Base-by-base conservation (phyloP, 768 basidiomycete species). In the Trametes elegans region DNA sequence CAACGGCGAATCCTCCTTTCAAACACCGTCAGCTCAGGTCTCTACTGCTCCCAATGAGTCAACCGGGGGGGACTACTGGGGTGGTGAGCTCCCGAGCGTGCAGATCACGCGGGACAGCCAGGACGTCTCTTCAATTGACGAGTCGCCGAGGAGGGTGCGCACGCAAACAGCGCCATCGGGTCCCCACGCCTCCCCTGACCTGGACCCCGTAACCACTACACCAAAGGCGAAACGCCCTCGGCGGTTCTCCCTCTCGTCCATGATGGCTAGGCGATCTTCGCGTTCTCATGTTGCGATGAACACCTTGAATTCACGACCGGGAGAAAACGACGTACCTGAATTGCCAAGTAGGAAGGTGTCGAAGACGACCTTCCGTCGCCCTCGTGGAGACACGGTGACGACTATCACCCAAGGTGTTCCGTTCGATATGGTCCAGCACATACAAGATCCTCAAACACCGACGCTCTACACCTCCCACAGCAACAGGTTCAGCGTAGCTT, bases 241-340 rank as follows among this genome's bases (percentile, higher is more conserved):
- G 5, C 55, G 67, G n/a, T 68, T 66, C 52, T 68, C 67, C 9
- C 49, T 66, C 1, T 63, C 67, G 9, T 67, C 66, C 7, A 58
- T 60, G 13, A 56, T 66, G 23, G 62, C 60, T 0, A 59, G 51
- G 39, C 57, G 63, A 32, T 57, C 63, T 1, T 47, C 52, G 7
- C 64, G 65, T 23, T 36, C 56, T 9, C 49, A 57, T 11, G 58
- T 58, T 13, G 36, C 56, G 21, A 49, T 54, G 19, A 31, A 28
- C 13, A 44, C 44, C 13, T 32, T 39, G 24, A 32, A 51, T 9
- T n/a, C n/a, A n/a, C n/a, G n/a, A n/a, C n/a, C n/a, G n/a, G n/a
- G n/a, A n/a, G n/a, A n/a, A n/a, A n/a, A n/a, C n/a, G n/a, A n/a
- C n/a, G n/a, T n/a, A n/a, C n/a, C n/a, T n/a, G n/a, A n/a, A n/a